Percentiles rank a stretch among this genome's conserved stretches.
Evolutionary conservation across 2,329 filamentous ascomycete genomes (phyloP).

Genomic region (Nemania diffusa): DNA sequence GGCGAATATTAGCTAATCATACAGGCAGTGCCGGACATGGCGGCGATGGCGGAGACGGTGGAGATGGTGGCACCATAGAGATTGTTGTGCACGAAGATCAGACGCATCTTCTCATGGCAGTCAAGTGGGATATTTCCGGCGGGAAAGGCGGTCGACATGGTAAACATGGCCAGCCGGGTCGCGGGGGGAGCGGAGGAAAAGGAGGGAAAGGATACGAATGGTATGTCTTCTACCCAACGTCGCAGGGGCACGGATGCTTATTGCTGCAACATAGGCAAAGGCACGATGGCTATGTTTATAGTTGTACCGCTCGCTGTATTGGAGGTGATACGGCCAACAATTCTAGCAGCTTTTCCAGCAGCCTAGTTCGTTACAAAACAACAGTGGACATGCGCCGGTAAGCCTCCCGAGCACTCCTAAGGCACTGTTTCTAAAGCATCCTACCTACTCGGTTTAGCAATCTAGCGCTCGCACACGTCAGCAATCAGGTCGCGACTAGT

Average conservation of each 20-base stretch:
- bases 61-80: conserved; percentile 25
- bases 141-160: conserved; percentile 20
- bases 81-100: conserved; percentile 23
- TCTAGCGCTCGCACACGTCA: neutral
- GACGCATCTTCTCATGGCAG: conserved; percentile 26
- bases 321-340: conserved; percentile 12
- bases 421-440: conserved; percentile 5
- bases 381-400: conserved; percentile 7
- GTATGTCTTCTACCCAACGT: conserved; percentile 5
- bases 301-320: conserved; percentile 12
- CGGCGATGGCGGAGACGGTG: conserved; percentile 21
- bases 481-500: neutral
- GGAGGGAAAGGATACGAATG: conserved; percentile 21
- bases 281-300: conserved; percentile 9
- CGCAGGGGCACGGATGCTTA: neutral
- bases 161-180: conserved; percentile 17
- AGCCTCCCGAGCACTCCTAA: conserved; percentile 4
- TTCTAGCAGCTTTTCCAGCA: too few relatives aligned
- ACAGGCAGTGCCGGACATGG: conserved; percentile 19
- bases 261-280: conserved; percentile 2
- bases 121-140: conserved; percentile 25
- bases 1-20: conserved; percentile 20
- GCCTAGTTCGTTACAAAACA: conserved; percentile 7
- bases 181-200: conserved; percentile 17
- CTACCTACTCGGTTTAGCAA: neutral